These are phyloP conservation scores for Trichosporon coremiiforme DNA, from an alignment of 1,284 basidiomycete species.

Conservation along the genomic window DNA sequence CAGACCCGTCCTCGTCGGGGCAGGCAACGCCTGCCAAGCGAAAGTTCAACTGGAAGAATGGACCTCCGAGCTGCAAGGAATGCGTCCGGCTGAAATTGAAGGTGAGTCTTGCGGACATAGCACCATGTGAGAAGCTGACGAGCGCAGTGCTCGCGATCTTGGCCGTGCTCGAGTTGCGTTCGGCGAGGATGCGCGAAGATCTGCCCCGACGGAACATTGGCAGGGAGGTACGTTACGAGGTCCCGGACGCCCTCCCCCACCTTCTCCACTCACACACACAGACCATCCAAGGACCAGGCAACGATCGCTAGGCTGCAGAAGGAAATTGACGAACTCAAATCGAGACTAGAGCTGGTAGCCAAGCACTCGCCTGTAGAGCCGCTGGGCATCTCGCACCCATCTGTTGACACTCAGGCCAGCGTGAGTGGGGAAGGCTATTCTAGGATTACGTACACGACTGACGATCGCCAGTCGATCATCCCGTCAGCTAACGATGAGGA, in stretches of 20 bases:
- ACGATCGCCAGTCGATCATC: neutral
- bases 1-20: neutral
- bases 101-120: conserved; percentile 24
- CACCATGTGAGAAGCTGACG: neutral
- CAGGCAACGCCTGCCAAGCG: conserved; percentile 17
- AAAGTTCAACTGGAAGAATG: conserved; percentile 35
- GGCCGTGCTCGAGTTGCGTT: conserved; percentile 36
- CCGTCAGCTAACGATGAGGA: conserved; percentile 20
- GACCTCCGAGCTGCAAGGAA: conserved; percentile 34
- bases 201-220: conserved; percentile 32
- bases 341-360: neutral
- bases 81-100: conserved; percentile 37
- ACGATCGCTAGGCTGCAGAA: conserved; percentile 29
- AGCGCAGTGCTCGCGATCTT: conserved; percentile 33
- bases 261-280: conserved; percentile 18
- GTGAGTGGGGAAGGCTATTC: neutral
- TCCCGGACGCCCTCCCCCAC: neutral
- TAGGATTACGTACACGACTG: neutral
- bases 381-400: neutral
- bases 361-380: conserved; percentile 1
- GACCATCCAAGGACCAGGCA: conserved; percentile 30
- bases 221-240: conserved; percentile 27
- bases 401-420: neutral
- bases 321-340: conserved; percentile 30
- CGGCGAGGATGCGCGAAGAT: conserved; percentile 34